phyloP scores from a whole-genome alignment of 2,329 filamentous ascomycete species.

The Geosmithia morbida region DNA sequence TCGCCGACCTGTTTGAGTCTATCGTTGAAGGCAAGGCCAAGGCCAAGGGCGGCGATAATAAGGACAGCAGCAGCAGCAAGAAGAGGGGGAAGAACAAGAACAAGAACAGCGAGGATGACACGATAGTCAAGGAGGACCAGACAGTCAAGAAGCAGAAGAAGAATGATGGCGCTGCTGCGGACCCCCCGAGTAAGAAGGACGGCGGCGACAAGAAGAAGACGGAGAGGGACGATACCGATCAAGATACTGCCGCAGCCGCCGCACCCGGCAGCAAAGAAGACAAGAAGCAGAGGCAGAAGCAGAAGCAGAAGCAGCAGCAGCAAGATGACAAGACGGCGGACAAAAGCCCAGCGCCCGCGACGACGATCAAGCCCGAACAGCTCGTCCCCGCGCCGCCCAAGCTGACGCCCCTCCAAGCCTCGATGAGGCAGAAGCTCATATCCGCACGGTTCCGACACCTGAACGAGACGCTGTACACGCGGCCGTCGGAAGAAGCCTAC shows the following conservation, averaged over 20 bases:
- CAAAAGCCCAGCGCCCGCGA: conserved; percentile 9
- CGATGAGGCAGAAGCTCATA: conserved; percentile 89
- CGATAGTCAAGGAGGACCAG: not conserved
- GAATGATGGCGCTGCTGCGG: not conserved
- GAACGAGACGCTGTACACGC: conserved; percentile 93
- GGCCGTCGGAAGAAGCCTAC: conserved; percentile 71
- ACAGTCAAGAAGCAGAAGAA: not conserved
- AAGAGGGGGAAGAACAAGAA: conserved; percentile 11
- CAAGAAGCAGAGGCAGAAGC: conserved; percentile 19
- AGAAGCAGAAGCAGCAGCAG: conserved; percentile 6
- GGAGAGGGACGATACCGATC: conserved; percentile 11
- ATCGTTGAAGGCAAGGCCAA: conserved; percentile 56
- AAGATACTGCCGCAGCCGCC: conserved; percentile 12
- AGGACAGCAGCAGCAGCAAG: conserved; percentile 17
- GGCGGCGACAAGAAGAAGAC: conserved; percentile 13
- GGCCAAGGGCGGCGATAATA: conserved; percentile 9
- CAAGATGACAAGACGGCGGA: conserved; percentile 5
- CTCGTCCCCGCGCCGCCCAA: conserved; percentile 34
- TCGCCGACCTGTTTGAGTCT: conserved; percentile 64
- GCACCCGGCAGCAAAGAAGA: conserved; percentile 10
- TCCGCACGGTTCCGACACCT: conserved; percentile 94
- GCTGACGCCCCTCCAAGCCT: conserved; percentile 81
- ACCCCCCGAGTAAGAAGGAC: conserved; percentile 3
- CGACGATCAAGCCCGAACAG: conserved; percentile 15
- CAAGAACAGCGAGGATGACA: conserved; percentile 1